Evolutionary conservation across 2,329 filamentous ascomycete genomes (phyloP), one percentile per base, ranked within the genome.

Genomic region (Fusarium hainanense): DNA sequence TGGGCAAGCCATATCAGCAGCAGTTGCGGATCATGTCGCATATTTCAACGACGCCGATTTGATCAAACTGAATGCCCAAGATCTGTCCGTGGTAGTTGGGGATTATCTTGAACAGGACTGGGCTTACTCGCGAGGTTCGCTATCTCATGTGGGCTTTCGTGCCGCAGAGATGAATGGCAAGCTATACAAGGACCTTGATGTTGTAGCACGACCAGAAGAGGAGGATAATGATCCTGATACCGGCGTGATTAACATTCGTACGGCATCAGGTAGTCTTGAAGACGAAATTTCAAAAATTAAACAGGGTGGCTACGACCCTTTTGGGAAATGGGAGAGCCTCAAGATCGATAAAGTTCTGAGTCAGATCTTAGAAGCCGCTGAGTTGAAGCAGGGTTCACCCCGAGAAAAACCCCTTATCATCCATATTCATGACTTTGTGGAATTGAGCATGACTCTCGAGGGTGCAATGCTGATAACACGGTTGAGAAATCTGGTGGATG

Each of bases 361-460:
- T 48, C 82, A 85, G 48, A 79, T 92, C n/a, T 79, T 90, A 27
- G 79, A 81, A 46, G 82, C 85, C 4, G 82, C 84, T 6, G 80
- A 85, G 27, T 58, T 75, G 21, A 81, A 79, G 58, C 69, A 77
- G 21, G 71, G 77, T 8, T 65, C 70, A 28, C 48, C 69, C 9
- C 74, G 76, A 72, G 76, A 74, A 76, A 84, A 77, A 23, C 85
- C 84, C 25, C 85, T 94, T 10, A 90, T 98, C 61, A 84, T 97
- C 41, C 93, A 93, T 72, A 82, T 97, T 14, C 88, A 92, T 76
- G 93, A 98, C 77, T 92, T 93, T 74, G 89, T 92, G 55, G 93
- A 97, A 68, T 84, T 99, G 11, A 88, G 86, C 72, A 87, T 87
- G 75, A 90, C 92, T 1, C 78, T 86, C 8, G 89, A 93, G 61